phyloP scores from a whole-genome alignment of 108 stramenopile genomes.

The Cyclotella atomus region DNA sequence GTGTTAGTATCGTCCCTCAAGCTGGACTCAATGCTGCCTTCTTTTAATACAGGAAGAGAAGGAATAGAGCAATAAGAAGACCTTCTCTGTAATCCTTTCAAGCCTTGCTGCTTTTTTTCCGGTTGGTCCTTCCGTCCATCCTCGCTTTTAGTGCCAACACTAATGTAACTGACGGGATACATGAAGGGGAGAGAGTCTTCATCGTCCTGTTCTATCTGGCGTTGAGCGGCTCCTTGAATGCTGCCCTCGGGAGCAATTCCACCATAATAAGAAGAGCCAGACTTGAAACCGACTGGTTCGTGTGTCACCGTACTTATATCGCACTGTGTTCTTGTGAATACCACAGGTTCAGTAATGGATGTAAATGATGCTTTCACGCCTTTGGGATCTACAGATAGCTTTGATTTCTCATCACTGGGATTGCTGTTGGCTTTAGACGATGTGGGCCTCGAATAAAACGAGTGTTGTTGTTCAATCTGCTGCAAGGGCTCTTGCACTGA shows the following conservation, averaged over 20 bases:
- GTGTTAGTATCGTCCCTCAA: not conserved
- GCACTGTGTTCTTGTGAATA: not conserved
- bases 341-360: slow-evolving; percentile 1
- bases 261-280: not conserved
- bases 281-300: not conserved
- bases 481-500: not conserved
- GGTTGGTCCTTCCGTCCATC: not conserved
- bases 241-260: not conserved
- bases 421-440: not conserved
- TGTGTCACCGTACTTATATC: slow-evolving; percentile 5
- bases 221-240: not conserved
- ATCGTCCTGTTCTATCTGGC: no score
- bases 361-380: not conserved
- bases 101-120: not conserved
- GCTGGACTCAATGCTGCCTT: slow-evolving; percentile 11
- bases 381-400: not conserved
- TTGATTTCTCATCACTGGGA: not conserved
- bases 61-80: slow-evolving; percentile 10
- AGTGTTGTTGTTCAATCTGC: not conserved
- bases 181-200: not conserved
- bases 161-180: not conserved
- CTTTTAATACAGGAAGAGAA: slow-evolving; percentile 1
- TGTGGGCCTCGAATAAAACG: not conserved
- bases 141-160: not conserved
- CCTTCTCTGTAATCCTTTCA: not conserved